Base-by-base conservation (phyloP, 1,139 yeast species). In the Hyphopichia wangnamkhiaoensis region DNA sequence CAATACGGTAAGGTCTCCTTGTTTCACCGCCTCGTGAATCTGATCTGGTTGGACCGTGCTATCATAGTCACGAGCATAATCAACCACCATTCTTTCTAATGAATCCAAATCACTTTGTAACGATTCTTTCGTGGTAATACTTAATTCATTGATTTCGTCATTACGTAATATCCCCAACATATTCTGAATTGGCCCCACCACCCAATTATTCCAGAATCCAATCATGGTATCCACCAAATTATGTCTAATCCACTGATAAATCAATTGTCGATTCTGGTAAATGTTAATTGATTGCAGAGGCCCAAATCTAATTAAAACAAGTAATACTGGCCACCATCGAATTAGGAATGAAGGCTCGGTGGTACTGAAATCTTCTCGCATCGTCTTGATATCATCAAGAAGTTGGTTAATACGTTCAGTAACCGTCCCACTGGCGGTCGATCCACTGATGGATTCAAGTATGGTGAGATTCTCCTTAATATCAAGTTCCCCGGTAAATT, bases 61-160 rank as follows among this genome's bases (percentile, higher is more conserved):
- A 26, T 57, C 57, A 43, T 68, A 70, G 39, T 81, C 86, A 4
- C 68, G 54, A 2, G 80, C 79, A 57, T 85, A 88, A 42, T 86
- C 94, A 19, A 80, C 66, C 4, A 90, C 88, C 98, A 93, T 93
- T 41, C 96, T 64, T 53, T 89, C 93, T 40, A 93, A 71, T 2
- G 96, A 86, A 36, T 80, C 78, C 47, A 89, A 66, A 53, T 91
- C 98, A 0, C 94, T 80, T 37, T 76, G 74, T 15, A 93, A 68
- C 1, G 96, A 84, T 44, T 87, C 85, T 53, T 84, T 84, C 7
- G 94, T 81, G 60, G 89, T 82, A 23, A 93, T 79, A 1, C 94
- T 84, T 25, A 89, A 75, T 43, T 82, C 79, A 2, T 83, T 79
- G 37, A 72, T 70, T 25, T 82, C 83, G 56, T 91, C 97, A 57